Conservation (phyloP, 2,329 filamentous ascomycete genomes). For the Cladophialophora yegresii region DNA sequence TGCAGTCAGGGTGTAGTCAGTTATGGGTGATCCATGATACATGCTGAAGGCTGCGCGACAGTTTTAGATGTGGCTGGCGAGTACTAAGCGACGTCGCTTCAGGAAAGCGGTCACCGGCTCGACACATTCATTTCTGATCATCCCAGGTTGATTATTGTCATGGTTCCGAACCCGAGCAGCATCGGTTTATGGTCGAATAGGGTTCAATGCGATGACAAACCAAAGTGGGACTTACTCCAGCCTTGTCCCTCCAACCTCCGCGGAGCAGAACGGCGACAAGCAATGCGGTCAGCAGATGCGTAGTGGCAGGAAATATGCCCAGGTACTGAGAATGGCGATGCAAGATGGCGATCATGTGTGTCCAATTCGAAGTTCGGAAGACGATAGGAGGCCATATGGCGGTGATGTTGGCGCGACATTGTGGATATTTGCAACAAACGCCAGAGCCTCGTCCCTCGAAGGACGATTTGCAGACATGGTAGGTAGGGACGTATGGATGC, state of each 20-base stretch:
- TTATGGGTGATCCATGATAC: background rate
- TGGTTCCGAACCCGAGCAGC: background rate
- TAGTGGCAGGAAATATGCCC: background rate
- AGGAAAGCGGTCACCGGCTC: background rate
- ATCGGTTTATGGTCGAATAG: too few species aligned
- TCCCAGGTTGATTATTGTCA: background rate
- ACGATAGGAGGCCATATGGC: background rate
- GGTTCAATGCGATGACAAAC: too few species aligned
- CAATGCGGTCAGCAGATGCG: background rate
- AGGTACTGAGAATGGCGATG: background rate
- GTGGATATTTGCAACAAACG: background rate
- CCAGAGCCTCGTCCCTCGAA: background rate
- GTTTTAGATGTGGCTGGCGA: background rate
- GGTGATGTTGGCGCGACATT: background rate
- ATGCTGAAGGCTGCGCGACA: background rate
- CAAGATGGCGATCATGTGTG: background rate
- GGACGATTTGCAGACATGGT: too few species aligned
- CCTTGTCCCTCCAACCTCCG: background rate
- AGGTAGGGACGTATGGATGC: too few species aligned
- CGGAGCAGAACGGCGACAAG: background rate
- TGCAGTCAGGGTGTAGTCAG: background rate
- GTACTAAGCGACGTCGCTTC: slow-evolving; percentile 1
- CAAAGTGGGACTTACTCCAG: background rate
- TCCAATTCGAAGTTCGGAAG: background rate
- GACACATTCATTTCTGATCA: background rate